Evolutionary conservation across 2,329 filamentous ascomycete genomes (phyloP).

Genomic region (Coniochaeta prunicola): DNA sequence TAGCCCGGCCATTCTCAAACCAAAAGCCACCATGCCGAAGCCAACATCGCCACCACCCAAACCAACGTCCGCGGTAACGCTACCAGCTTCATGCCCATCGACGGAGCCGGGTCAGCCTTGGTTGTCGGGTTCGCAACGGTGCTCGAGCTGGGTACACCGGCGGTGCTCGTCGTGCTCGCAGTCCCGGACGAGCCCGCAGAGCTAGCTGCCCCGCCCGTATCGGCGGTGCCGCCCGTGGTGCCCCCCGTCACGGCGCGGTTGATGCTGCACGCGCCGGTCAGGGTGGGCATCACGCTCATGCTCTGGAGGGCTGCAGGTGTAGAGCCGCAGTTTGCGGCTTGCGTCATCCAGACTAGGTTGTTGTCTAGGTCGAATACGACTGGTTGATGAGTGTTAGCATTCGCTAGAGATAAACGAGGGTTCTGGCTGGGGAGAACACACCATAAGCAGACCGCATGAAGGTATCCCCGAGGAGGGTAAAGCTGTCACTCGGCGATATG

Average conservation of each 20-base stretch:
- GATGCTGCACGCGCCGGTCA: constrained; percentile 15
- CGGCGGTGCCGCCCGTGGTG: neutral
- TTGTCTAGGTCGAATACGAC: constrained; percentile 46
- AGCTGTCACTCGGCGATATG: constrained; percentile 36
- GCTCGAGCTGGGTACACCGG: neutral
- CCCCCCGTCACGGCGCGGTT: neutral
- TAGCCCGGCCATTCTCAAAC: neutral
- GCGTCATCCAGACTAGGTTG: constrained; percentile 40
- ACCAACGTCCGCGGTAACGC: neutral
- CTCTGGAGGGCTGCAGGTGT: constrained; percentile 31
- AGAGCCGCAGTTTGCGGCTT: constrained; percentile 42
- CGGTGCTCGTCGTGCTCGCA: neutral
- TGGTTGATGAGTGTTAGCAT: constrained; percentile 1
- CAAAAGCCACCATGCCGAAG: neutral
- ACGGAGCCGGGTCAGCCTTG: neutral
- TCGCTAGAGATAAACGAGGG: neutral
- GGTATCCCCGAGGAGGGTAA: constrained; percentile 50
- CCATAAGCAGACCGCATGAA: constrained; percentile 49
- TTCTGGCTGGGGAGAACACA: constrained; percentile 15
- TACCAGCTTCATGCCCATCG: neutral
- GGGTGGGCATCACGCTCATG: constrained; percentile 16
- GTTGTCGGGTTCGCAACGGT: neutral
- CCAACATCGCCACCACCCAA: neutral
- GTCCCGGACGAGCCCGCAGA: neutral
- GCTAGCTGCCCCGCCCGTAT: neutral